Base-by-base conservation (phyloP, 192 early-diverging fungal genomes). In the Pilaira anomala region DNA sequence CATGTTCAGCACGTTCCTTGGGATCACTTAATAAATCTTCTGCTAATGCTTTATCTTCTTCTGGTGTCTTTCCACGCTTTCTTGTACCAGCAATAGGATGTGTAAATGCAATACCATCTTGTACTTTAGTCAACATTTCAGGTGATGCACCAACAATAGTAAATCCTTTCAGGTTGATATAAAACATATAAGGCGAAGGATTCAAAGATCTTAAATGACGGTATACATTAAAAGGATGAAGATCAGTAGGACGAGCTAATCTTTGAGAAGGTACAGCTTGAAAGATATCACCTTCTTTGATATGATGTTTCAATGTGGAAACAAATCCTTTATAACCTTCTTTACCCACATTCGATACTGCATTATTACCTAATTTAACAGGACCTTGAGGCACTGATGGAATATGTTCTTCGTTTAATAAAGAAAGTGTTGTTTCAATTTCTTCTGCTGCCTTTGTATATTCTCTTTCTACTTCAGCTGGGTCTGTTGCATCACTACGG, bases 131-230 rank as follows among this genome's bases (percentile, higher is more conserved):
- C 46, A 99, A 80, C 91, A 98, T 95, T 76, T 99, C 97, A 13
- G 97, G 97, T 18, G 94, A 97, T 2, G 97, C 97, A 14, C 97
- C 97, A 26, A 98, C 97, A 18, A 97, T 78, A 68, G 94, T 91
- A 69, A 97, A 98, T 53, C 86, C 92, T 48, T 89, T 87, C 51
- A 99, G 76, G 69, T 98, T 87, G 65, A 99, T 84, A 74, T 98
- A 99, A 72, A 99, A 99, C 95, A 99, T 96, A 76, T 99, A 99
- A 19, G 97, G 97, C 7, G 95, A 97, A n/a, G 97, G 97, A 70
- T 98, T 99, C 50, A 98, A 76, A 18, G 89, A 92, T 53, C 97
- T 83, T 61, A 99, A 79, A 60, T 95, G 88, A 40, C 97, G 84
- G 78, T 99, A 99, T 24, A 95, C 94, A 73, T 99, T 99, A 79